Evolutionary conservation across 2,329 filamentous ascomycete species (phyloP).

Genomic region (Fusarium acutatum): DNA sequence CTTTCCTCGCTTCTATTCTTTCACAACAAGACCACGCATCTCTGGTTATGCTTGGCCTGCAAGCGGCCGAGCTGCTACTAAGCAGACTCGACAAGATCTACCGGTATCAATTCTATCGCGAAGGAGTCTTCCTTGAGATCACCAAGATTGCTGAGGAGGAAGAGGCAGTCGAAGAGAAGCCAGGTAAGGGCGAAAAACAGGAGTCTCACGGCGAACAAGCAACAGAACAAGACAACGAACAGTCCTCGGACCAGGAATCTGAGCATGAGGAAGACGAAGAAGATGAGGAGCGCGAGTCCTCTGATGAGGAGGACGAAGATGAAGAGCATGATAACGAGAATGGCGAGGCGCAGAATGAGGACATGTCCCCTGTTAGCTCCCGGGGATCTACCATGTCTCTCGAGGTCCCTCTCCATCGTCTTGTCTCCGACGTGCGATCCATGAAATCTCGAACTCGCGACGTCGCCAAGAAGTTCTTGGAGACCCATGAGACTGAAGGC

Average conservation of each 20-base stretch:
- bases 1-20: slow-evolving; percentile 92
- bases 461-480: slow-evolving; percentile 83
- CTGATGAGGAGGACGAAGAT: slow-evolving; percentile 59
- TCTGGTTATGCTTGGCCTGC: slow-evolving; percentile 85
- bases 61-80: slow-evolving; percentile 88
- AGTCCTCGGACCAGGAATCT: slow-evolving; percentile 43
- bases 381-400: slow-evolving; percentile 72
- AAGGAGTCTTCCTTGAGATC: slow-evolving; percentile 94
- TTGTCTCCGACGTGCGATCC: slow-evolving; percentile 59
- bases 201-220: slow-evolving; percentile 40
- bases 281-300: slow-evolving; percentile 49
- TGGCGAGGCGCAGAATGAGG: slow-evolving; percentile 62
- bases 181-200: slow-evolving; percentile 22
- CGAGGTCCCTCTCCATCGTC: slow-evolving; percentile 61
- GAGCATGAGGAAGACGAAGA: slow-evolving; percentile 41
- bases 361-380: slow-evolving; percentile 72
- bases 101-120: slow-evolving; percentile 94
- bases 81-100: slow-evolving; percentile 88
- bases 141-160: slow-evolving; percentile 74
- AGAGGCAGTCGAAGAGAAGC: slow-evolving; percentile 33
- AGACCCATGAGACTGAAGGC: slow-evolving; percentile 81
- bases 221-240: slow-evolving; percentile 42
- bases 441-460: slow-evolving; percentile 74
- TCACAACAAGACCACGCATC: slow-evolving; percentile 93
- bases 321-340: slow-evolving; percentile 60